Evolutionary conservation across 1,284 basidiomycete genomes (phyloP), one percentile per base, ranked within the genome.

Genomic region (Pascua guehoae): DNA sequence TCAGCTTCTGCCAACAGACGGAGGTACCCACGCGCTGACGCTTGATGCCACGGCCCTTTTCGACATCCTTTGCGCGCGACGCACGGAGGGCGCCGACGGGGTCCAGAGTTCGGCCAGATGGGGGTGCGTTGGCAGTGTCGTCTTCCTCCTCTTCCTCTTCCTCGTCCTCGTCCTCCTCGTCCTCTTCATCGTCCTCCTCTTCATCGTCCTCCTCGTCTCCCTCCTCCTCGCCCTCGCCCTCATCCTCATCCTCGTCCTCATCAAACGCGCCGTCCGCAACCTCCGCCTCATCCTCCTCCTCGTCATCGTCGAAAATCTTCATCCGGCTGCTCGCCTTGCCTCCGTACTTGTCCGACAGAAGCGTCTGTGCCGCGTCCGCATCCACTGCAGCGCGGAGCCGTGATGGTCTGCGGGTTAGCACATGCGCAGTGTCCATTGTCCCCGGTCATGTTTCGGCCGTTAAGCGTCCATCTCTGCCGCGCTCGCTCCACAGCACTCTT

Each of bases 31-130:
- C 92, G 56, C 91, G 83, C 77, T 97, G 93, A 62, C 83, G 83
- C 53, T 85, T 82, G 58, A 97, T 85, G 10, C 88, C 89, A 61
- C 83, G 83, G 2, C 92, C 93, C 75, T 96, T 83, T 43, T 77
- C 73, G 47, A 81, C 70, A 57, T 82, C 80, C 60, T 77, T 78
- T 43, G 57, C 41, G 11, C 74, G 63, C 9, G 72, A 68, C 40
- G 69, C 69, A 24, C 68, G 61, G 1, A 78, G 63, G 2, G 71
- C 65, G 5, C 73, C 72, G 14, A 86, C 82, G 16, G 81, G 79
- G 47, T 79, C 77, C 41, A 77, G 73, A n/a, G 71, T 49, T 51
- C 43, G 60, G 43, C 49, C 53, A 15, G 58, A 49, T 42, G 56
- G 51, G 51, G 61, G 49, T 57, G 58, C 71, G 41, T 80, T 73